A percentile compares a stretch with the other conserved stretches of the same genome.
These are phyloP conservation scores for Phoma sp. DNA, from an alignment of 2,329 filamentous ascomycete genomes.

Conservation along the genomic window DNA sequence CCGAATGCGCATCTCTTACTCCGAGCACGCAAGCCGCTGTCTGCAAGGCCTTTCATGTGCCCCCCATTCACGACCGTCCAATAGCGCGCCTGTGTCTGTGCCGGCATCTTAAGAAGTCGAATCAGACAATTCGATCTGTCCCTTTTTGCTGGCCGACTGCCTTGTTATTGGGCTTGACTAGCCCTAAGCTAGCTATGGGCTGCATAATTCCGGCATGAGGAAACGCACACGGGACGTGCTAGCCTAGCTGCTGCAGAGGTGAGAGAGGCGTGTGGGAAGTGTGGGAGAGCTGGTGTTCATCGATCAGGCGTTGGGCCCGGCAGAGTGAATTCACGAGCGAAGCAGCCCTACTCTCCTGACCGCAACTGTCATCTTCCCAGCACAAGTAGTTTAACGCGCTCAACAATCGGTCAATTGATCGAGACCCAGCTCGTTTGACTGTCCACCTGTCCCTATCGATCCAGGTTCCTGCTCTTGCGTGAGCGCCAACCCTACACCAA, in stretches of 20 bases:
- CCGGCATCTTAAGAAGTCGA: constrained; percentile 28
- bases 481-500: constrained; percentile 29
- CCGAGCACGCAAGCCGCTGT: constrained; percentile 31
- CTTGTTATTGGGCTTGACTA: constrained; percentile 34
- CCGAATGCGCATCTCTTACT: constrained; percentile 24
- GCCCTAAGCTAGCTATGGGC: constrained; percentile 28
- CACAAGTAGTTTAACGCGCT: constrained; percentile 3
- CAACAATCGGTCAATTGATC: constrained; percentile 1
- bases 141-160: constrained; percentile 26
- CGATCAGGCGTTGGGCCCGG: constrained; percentile 14
- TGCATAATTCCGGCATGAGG: constrained; percentile 48
- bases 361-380: constrained; percentile 1
- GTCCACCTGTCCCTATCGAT: constrained; percentile 5
- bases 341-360: constrained; percentile 10
- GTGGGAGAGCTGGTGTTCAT: constrained; percentile 21
- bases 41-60: constrained; percentile 25
- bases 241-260: constrained; percentile 15
- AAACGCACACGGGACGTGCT: constrained; percentile 50
- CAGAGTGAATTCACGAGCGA: constrained; percentile 18
- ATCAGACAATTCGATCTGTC: constrained; percentile 37
- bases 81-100: constrained; percentile 25
- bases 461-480: constrained; percentile 17
- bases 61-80: constrained; percentile 25
- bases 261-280: constrained; percentile 6
- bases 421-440: not conserved